phyloP scores from a whole-genome alignment of 495 filamentous ascomycete species.

The Hyaloscypha variabilis region DNA sequence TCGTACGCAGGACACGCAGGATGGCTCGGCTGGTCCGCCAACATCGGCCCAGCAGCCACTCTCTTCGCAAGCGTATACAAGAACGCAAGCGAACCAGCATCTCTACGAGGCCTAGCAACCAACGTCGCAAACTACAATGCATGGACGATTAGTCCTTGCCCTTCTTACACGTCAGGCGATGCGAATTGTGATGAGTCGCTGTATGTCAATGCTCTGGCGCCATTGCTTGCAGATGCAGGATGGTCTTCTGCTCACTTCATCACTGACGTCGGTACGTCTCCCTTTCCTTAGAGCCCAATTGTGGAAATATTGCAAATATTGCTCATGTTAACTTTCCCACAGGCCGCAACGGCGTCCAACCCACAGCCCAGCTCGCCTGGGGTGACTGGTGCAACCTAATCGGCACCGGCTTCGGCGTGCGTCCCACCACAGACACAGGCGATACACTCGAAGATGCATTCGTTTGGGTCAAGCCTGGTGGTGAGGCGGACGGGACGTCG shows the following conservation, averaged over 20 bases:
- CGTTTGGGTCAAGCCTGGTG: slow-evolving; percentile 85
- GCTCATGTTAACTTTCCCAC: slow-evolving; percentile 34
- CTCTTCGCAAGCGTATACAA: slow-evolving; percentile 70
- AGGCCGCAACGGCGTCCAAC: slow-evolving; percentile 64
- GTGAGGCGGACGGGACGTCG: slow-evolving; percentile 75
- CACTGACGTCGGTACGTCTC: slow-evolving; percentile 37
- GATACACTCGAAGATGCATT: slow-evolving; percentile 69
- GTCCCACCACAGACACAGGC: slow-evolving; percentile 65
- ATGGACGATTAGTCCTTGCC: slow-evolving; percentile 53
- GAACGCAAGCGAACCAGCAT: slow-evolving; percentile 61
- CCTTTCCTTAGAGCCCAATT: not conserved
- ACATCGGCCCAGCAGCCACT: slow-evolving; percentile 70
- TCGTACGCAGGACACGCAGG: slow-evolving; percentile 62
- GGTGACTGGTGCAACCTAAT: slow-evolving; percentile 88
- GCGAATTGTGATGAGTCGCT: slow-evolving; percentile 70
- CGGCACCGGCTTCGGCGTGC: slow-evolving; percentile 73
- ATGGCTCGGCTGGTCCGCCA: slow-evolving; percentile 83
- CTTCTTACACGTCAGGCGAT: slow-evolving; percentile 57
- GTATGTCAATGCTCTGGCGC: slow-evolving; percentile 69
- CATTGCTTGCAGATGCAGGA: slow-evolving; percentile 60
- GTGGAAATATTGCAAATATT: not conserved
- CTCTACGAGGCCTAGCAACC: slow-evolving; percentile 73
- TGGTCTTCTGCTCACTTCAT: slow-evolving; percentile 75
- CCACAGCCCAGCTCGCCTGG: slow-evolving; percentile 68
- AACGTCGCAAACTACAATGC: slow-evolving; percentile 82